Evolutionary conservation across 805 yeast species (phyloP), one percentile per base, ranked within the genome.

Genomic region (Candida insectorum): DNA sequence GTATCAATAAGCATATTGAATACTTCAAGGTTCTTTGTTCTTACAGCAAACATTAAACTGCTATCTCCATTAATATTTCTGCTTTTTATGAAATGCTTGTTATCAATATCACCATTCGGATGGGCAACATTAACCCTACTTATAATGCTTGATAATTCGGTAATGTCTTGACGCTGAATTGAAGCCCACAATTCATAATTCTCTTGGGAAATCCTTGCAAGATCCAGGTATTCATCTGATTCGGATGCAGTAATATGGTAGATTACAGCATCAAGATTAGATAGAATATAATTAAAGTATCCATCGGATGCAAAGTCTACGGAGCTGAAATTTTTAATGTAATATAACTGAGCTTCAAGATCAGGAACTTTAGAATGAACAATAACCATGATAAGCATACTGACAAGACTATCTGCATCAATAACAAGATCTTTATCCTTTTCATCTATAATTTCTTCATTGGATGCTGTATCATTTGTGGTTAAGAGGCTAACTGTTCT

Each of bases 201-300:
- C 2, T 48, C 49, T 2, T 50, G 51, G 0, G 89, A 76, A 8
- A 62, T 50, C 1, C 46, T 38, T 3, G 58, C 48, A 30, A 82
- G 54, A 3, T 58, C 57, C 12, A 26, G 10, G 12, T 31, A 18
- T 6, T 31, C 28, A n/a, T 17, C 28, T 29, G 69, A 71, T 8
- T 51, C 54, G 5, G 40, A 33, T 23, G 69, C 58, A 2, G 43
- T 36, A 12, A 87, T 62, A 48, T 82, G 91, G 36, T 62, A 75
- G 6, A 86, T 49, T 0, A 85, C 94, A 0, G 88, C 95, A 47
- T 88, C 95, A 27, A 88, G 64, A 5, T 95, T 86, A 28, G 95
- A 81, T 10, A 87, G 44, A 1, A 88, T 80, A 52, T 91, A 91
- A 8, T 85, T 94, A 19, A 74, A 54, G 16, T 75, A 64, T 0